Percentiles rank a stretch among this genome's conserved stretches.
Conservation (phyloP, 139 green algal species). For the Zygnema cylindricum region DNA sequence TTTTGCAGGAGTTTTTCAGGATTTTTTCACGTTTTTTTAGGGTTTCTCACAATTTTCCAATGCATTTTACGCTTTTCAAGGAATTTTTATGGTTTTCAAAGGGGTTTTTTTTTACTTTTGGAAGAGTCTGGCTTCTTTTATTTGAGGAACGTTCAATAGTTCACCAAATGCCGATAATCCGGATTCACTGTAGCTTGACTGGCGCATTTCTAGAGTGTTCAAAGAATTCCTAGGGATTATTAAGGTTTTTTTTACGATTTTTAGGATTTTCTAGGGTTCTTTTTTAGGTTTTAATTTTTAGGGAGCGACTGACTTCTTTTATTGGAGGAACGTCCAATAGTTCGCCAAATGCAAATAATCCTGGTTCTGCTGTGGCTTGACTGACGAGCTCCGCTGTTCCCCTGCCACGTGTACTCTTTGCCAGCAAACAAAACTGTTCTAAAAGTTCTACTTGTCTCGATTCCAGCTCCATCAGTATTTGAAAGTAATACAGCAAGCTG, state of each 20-base stretch:
- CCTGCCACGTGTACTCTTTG: conserved; percentile 41
- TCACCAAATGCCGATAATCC: too few species aligned
- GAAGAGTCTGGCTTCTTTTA: too few species aligned
- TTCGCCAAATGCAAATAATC: conserved; percentile 86
- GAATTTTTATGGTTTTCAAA: too few species aligned
- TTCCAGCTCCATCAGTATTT: conserved; percentile 55
- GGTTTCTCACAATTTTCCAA: too few species aligned
- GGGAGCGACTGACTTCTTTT: conserved; percentile 70
- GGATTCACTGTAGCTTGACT: too few species aligned
- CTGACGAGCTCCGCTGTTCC: conserved; percentile 28
- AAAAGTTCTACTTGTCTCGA: conserved; percentile 41
- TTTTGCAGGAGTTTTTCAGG: too few species aligned
- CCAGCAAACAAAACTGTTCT: conserved; percentile 55
- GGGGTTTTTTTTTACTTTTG: too few species aligned
- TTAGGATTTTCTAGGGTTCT: too few species aligned
- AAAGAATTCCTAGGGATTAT: neutral
- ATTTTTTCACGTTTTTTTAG: too few species aligned
- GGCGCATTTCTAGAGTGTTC: conserved; percentile 6
- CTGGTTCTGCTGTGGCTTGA: conserved; percentile 78
- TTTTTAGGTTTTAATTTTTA: neutral
- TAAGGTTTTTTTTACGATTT: neutral
- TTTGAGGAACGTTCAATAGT: too few species aligned
- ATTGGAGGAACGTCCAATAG: conserved; percentile 79
- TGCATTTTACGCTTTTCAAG: too few species aligned
- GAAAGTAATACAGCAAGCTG: too few species aligned